phyloP scores from a whole-genome alignment of 2,329 filamentous ascomycete species.

The Cladobotryum protrusum region DNA sequence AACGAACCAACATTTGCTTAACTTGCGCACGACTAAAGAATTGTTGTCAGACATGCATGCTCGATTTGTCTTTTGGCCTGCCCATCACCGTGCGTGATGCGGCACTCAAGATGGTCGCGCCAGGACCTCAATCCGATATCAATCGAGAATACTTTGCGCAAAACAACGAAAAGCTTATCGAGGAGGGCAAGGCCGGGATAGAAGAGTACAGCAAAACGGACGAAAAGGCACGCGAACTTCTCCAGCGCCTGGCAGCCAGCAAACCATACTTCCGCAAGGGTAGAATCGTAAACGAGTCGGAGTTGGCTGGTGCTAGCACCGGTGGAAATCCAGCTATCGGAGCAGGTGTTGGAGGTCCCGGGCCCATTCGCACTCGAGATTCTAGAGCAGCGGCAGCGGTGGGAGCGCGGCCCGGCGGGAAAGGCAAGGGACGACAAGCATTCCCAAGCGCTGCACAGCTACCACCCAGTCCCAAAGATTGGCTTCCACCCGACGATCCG shows the following conservation, averaged over 20 bases:
- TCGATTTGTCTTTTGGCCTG: slow-evolving; percentile 91
- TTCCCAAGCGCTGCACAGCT: slow-evolving; percentile 68
- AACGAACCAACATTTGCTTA: slow-evolving; percentile 90
- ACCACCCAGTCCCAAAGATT: slow-evolving; percentile 78
- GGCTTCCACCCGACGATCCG: slow-evolving; percentile 72
- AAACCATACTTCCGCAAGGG: slow-evolving; percentile 95
- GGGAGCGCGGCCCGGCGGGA: slow-evolving; percentile 42
- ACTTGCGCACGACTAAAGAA: slow-evolving; percentile 97
- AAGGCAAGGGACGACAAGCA: slow-evolving; percentile 40
- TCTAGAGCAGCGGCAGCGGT: slow-evolving; percentile 45
- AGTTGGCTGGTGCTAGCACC: slow-evolving; percentile 29
- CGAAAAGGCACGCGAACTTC: slow-evolving; percentile 85
- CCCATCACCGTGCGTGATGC: slow-evolving; percentile 94
- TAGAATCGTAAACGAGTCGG: slow-evolving; percentile 59
- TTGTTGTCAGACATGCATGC: slow-evolving; percentile 98
- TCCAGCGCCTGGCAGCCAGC: slow-evolving; percentile 79
- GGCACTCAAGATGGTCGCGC: slow-evolving; percentile 94
- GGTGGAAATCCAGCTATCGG: slow-evolving; percentile 45
- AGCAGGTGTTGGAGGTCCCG: slow-evolving; percentile 56
- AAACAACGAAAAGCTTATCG: slow-evolving; percentile 91
- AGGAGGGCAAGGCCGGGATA: slow-evolving; percentile 76
- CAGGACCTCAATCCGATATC: slow-evolving; percentile 84
- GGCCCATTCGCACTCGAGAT: slow-evolving; percentile 73
- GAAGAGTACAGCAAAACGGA: slow-evolving; percentile 97
- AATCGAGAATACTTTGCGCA: slow-evolving; percentile 98